Base-by-base conservation (phyloP, 805 yeast species). In the Limtongia smithiae region DNA sequence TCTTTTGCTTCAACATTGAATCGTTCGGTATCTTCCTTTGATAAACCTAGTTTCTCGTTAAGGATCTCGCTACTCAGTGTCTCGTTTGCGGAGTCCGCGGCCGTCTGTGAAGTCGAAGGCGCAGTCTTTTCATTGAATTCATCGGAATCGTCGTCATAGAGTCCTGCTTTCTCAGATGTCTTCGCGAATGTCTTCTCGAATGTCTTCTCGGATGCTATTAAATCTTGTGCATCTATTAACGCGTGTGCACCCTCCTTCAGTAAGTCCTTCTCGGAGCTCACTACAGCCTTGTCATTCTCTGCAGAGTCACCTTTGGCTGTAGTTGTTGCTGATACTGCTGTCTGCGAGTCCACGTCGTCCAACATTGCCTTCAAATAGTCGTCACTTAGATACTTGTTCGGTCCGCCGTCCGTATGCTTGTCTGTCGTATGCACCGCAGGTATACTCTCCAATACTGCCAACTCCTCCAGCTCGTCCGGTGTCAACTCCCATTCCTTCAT, bases 391-490 rank as follows among this genome's bases (percentile, higher is more conserved):
- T 44, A 42, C 36, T 48, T 48, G 20, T 22, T 30, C 9, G 24
- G 30, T 31, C 17, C 34, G 6, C 11, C 33, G 14, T 18, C 50
- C 22, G 17, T 37, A 14, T 48, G 33, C 9, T n/a, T 30, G 3
- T 45, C 51, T 8, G 14, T 28, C 24, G 42, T 34, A 2, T 43
- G 20, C 11, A 49, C 44, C 12, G 44, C 44, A 15, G 43, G 42
- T 20, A 54, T 37, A 27, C 48, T 46, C 48, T 52, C 57, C 11
- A 52, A 37, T 17, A 33, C 31, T 14, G 41, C 22, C 31, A 52
- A 24, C 42, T 52, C 57, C 12, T 33, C 54, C 32, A 52, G 28
- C 6, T 52, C 57, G 6, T 45, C 57, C 4, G 54, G 48, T 21
- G 48, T 24, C 31, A 52, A 27, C 25, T 52, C 57, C 57, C 57